phyloP scores from a whole-genome alignment of 441 rosid genomes.

The Macaranga tanarius region DNA sequence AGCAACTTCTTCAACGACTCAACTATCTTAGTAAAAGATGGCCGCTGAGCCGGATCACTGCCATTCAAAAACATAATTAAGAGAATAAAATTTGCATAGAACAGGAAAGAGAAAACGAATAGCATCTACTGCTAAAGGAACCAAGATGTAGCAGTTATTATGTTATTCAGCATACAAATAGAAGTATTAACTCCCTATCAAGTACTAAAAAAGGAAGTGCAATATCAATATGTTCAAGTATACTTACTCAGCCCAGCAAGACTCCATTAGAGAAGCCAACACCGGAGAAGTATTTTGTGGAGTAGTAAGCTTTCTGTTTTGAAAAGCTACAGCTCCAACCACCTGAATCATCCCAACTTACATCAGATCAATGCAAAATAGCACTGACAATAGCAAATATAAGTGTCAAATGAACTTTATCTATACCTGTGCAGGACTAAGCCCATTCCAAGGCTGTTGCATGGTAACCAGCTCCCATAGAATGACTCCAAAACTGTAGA shows the following conservation, averaged over 20 bases:
- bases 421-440: slow-evolving; percentile 87
- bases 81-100: neutral
- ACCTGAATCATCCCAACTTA: slow-evolving; percentile 46
- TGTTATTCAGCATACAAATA: neutral
- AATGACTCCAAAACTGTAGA: slow-evolving; percentile 87
- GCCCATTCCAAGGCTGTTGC: slow-evolving; percentile 97
- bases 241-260: slow-evolving; percentile 94
- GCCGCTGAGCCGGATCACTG: slow-evolving; percentile 77
- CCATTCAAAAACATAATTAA: slow-evolving; percentile 1
- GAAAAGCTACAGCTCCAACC: slow-evolving; percentile 98
- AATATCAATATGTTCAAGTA: neutral
- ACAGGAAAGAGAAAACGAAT: neutral
- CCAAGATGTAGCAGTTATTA: neutral
- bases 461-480: slow-evolving; percentile 88
- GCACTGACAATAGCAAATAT: neutral
- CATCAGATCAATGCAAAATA: neutral
- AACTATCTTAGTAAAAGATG: slow-evolving; percentile 66
- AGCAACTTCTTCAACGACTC: slow-evolving; percentile 70
- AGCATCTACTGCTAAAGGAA: no score
- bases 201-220: neutral
- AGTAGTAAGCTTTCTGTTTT: slow-evolving; percentile 79
- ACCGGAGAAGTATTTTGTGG: slow-evolving; percentile 69
- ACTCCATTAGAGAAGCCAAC: slow-evolving; percentile 88
- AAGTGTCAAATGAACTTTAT: neutral
- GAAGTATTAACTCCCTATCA: neutral